Percentiles rank a stretch among this genome's conserved stretches.
Evolutionary conservation across 75 land plant genomes (phyloP).

Genomic region (Azolla pinnata): DNA sequence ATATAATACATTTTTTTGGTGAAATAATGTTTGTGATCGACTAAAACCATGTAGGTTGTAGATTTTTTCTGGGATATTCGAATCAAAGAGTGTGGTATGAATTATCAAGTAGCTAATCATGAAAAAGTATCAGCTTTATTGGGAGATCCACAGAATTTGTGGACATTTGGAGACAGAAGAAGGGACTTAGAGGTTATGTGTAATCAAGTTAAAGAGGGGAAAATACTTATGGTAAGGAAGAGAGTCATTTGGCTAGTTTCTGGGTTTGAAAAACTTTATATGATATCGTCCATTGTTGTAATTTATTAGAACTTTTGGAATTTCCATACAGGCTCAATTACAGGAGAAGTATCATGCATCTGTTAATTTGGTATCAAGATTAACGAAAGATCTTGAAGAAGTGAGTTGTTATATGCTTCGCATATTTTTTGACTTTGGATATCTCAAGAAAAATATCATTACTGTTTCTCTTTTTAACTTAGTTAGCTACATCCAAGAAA

Average conservation of each 20-base stretch:
- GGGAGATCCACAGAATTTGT: neutral
- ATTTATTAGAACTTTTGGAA: neutral
- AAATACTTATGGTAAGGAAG: neutral
- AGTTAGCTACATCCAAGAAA: no score
- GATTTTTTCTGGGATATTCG: neutral
- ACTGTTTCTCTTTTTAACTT: no score
- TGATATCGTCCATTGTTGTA: neutral
- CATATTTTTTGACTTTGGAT: no score
- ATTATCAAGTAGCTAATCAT: neutral
- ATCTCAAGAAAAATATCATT: no score
- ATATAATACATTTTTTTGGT: neutral
- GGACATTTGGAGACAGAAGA: neutral
- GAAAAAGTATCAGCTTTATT: neutral
- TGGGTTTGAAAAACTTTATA: neutral
- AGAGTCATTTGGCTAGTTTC: neutral
- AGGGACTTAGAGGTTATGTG: neutral
- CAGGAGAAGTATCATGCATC: neutral
- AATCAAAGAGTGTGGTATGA: neutral
- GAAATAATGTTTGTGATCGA: neutral
- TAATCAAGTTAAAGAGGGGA: neutral
- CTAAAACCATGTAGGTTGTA: neutral
- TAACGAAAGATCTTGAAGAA: neutral
- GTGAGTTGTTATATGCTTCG: no score
- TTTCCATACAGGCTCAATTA: neutral
- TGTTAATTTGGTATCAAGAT: neutral